Percentiles rank a stretch among this genome's conserved stretches.
phyloP scores from a whole-genome alignment of 2,329 filamentous ascomycete genomes.

The Calycina herbarum region DNA sequence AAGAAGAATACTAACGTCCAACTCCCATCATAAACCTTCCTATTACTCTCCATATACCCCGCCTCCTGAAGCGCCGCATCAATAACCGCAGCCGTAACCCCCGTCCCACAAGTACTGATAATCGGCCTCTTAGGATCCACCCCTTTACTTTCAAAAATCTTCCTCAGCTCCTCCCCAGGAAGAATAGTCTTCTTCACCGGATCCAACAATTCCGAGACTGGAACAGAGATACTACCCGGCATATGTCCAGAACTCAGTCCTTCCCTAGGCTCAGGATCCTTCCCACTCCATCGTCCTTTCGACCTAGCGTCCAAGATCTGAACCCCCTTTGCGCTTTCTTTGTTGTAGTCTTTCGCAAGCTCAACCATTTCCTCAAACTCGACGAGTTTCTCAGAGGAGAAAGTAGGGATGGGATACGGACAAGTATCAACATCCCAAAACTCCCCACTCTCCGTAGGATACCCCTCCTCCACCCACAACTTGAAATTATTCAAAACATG shows the following conservation, averaged over 20 bases:
- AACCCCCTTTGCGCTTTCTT: conserved; percentile 78
- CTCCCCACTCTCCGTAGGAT: conserved; percentile 78
- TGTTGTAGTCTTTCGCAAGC: conserved; percentile 72
- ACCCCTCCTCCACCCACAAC: conserved; percentile 83
- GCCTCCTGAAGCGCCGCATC: conserved; percentile 84
- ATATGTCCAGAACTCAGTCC: conserved; percentile 90
- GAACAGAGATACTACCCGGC: conserved; percentile 81
- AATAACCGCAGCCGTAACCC: conserved; percentile 88
- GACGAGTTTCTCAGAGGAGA: conserved; percentile 65
- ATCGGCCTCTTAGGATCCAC: conserved; percentile 79
- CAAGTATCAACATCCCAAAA: conserved; percentile 66
- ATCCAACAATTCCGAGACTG: conserved; percentile 78
- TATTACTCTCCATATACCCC: conserved; percentile 65
- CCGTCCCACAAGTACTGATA: conserved; percentile 87
- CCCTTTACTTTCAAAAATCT: conserved; percentile 77
- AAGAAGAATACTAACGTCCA: conserved; percentile 75
- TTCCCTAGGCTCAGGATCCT: conserved; percentile 80
- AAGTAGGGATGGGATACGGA: conserved; percentile 60
- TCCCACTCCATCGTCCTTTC: conserved; percentile 76
- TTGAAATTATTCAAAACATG: conserved; percentile 96
- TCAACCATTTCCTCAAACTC: conserved; percentile 81
- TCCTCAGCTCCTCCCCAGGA: conserved; percentile 67
- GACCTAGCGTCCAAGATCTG: conserved; percentile 89
- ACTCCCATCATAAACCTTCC: conserved; percentile 89
- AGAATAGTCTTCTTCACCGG: conserved; percentile 79